Evolutionary conservation across 768 basidiomycete species (phyloP).

Genomic region (Psilocybe cyanescens): DNA sequence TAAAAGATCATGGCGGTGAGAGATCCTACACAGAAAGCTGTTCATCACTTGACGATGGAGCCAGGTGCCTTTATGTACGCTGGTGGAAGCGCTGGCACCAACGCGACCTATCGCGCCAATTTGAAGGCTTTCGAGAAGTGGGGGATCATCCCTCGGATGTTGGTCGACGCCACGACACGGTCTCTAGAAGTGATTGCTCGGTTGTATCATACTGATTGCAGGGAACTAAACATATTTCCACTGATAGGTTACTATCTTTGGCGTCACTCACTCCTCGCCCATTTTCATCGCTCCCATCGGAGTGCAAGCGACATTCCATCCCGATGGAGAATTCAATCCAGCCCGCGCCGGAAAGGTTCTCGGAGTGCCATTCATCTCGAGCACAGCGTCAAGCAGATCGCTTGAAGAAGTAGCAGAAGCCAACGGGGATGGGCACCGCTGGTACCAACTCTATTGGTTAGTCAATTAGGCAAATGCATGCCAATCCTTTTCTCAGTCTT

Average conservation of each 20-base stretch:
- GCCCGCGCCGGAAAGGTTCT: slow-evolving; percentile 67
- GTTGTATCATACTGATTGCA: background rate
- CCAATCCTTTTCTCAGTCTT: background rate
- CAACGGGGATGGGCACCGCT: slow-evolving; percentile 68
- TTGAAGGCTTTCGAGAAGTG: slow-evolving; percentile 64
- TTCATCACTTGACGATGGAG: background rate
- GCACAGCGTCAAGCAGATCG: slow-evolving; percentile 70
- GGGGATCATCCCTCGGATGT: slow-evolving; percentile 83
- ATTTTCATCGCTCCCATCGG: slow-evolving; percentile 77
- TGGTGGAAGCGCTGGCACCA: slow-evolving; percentile 75
- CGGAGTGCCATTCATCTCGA: slow-evolving; percentile 73
- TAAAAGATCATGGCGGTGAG: slow-evolving; percentile 61
- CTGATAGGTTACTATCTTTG: slow-evolving; percentile 69
- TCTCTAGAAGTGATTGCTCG: slow-evolving; percentile 54
- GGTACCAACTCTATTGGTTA: slow-evolving; percentile 86
- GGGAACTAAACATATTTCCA: background rate
- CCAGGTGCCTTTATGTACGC: slow-evolving; percentile 76
- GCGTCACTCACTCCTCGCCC: slow-evolving; percentile 62
- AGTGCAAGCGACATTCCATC: slow-evolving; percentile 74
- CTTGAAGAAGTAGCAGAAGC: slow-evolving; percentile 81
- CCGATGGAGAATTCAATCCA: slow-evolving; percentile 72
- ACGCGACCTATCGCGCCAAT: slow-evolving; percentile 70
- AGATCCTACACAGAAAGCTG: background rate
- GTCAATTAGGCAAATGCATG: slow-evolving; percentile 9
- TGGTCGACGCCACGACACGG: slow-evolving; percentile 60